Evolutionary conservation across 176 grass and related monocot species (phyloP).

Genomic region (Aegilops speltoides): DNA sequence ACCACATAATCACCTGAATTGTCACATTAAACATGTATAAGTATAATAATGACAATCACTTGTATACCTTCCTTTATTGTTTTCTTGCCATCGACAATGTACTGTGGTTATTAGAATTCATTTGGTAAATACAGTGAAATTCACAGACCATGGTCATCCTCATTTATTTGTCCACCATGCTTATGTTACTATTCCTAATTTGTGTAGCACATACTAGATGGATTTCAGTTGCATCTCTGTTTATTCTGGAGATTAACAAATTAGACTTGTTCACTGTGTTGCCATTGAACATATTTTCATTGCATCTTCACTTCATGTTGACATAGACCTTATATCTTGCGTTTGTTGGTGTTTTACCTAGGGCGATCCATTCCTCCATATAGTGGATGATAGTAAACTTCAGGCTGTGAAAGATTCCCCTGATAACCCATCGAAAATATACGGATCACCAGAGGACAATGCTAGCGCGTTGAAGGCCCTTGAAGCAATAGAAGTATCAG

Average conservation of each 20-base stretch:
- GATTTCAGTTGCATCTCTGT: constrained; percentile 16
- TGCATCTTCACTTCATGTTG: constrained; percentile 21
- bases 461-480: constrained; percentile 64
- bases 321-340: constrained; percentile 7
- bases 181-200: not conserved
- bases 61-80: constrained; percentile 27
- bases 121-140: not conserved
- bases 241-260: constrained; percentile 11
- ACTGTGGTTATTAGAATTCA: constrained; percentile 18
- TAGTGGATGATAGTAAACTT: constrained; percentile 83
- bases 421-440: constrained; percentile 48
- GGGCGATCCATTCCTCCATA: constrained; percentile 89
- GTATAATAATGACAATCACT: not conserved
- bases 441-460: constrained; percentile 92
- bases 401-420: constrained; percentile 59
- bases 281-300: constrained; percentile 1
- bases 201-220: not conserved
- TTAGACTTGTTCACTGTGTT: constrained; percentile 7
- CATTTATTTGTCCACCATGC: not conserved
- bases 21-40: not conserved
- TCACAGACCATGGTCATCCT: not conserved
- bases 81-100: constrained; percentile 1
- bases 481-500: constrained; percentile 74
- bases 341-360: constrained; percentile 34
- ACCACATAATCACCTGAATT: not conserved